Conservation (phyloP, 2,329 filamentous ascomycete genomes). For the Cladophialophora psammophila region DNA sequence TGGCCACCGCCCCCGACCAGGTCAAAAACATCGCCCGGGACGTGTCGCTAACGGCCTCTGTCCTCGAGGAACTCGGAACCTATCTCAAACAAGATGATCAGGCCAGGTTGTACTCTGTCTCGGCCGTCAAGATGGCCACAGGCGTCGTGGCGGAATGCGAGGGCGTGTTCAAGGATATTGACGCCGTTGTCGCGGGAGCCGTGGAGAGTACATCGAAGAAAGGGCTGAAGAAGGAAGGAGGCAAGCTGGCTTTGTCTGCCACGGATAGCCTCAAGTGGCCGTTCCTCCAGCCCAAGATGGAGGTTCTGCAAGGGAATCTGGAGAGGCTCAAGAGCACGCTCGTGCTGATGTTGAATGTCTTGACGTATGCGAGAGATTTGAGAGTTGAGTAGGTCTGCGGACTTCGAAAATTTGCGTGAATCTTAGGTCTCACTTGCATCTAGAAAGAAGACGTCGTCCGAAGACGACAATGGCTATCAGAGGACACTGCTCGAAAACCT, state of each 20-base stretch:
- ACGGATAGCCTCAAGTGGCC: slow-evolving; percentile 37
- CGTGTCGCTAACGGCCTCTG: slow-evolving; percentile 42
- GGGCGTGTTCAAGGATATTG: slow-evolving; percentile 41
- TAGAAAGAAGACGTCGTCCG: neutral
- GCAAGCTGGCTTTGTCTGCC: slow-evolving; percentile 19
- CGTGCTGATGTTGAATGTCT: slow-evolving; percentile 44
- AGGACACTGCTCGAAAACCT: slow-evolving; percentile 23
- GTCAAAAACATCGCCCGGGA: slow-evolving; percentile 41
- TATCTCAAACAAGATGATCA: slow-evolving; percentile 40
- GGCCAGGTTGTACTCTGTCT: slow-evolving; percentile 37
- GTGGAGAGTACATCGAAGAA: slow-evolving; percentile 17
- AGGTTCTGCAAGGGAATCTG: slow-evolving; percentile 43
- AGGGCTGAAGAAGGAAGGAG: slow-evolving; percentile 20
- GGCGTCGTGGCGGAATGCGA: slow-evolving; percentile 41
- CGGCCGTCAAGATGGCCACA: slow-evolving; percentile 32
- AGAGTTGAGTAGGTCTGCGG: slow-evolving; percentile 17
- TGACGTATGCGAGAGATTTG: slow-evolving; percentile 43
- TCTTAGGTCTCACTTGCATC: neutral
- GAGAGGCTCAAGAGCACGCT: slow-evolving; percentile 46
- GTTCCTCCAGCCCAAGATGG: slow-evolving; percentile 40
- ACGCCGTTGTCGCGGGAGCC: slow-evolving; percentile 34
- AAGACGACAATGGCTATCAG: slow-evolving; percentile 14
- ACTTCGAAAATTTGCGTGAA: neutral
- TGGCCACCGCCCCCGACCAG: slow-evolving; percentile 18
- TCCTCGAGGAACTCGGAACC: slow-evolving; percentile 42